Evolutionary conservation across 495 filamentous ascomycete genomes (phyloP), one percentile per base, ranked within the genome.

Genomic region (Viridothelium virens): DNA sequence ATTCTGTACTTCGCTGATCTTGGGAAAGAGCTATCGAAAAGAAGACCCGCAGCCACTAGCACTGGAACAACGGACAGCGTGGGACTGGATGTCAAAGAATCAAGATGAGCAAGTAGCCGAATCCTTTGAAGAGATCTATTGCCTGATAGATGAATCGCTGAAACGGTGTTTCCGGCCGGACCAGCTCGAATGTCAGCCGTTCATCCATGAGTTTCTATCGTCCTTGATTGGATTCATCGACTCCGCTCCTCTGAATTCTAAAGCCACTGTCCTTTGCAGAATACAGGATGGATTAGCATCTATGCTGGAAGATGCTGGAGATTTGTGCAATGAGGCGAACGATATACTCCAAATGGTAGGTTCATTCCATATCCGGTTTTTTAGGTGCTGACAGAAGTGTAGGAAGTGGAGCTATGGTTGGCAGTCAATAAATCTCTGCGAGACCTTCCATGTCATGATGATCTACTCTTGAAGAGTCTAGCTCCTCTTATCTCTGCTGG

Each of bases 231-330:
- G 62, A 2, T 73, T 82, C 50, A 72, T 83, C 18, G 53, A 69
- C 38, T 59, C 64, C 16, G 77, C 76, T 47, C 79, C 80, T 2
- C 53, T 72, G 1, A 68, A 71, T 2, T 69, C 77, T 18, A 66
- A 76, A 2, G 69, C 66, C 7, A 64, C 67, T 3, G 71, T 81
- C 16, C 70, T 89, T n/a, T 71, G 77, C 9, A 79, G 78, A 47
- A 70, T 86, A n/a, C 87, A 91, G 71, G 74, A 79, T 44, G 86
- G 86, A 1, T 69, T 90, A 39, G 70, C 78, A 3, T 67, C 78
- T 5, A 91, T 88, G 87, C 74, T 91, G 39, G 76, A 79, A 63
- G 89, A 91, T 68, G 56, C 69, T 1, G 77, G 76, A 14, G 71
- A 75, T 44, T 67, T 70, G n/a, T 11, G 39, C 14, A 37, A 31